Evolutionary conservation across 2,329 filamentous ascomycete genomes (phyloP), one percentile per base, ranked within the genome.

Genomic region (Arthroderma sp.): DNA sequence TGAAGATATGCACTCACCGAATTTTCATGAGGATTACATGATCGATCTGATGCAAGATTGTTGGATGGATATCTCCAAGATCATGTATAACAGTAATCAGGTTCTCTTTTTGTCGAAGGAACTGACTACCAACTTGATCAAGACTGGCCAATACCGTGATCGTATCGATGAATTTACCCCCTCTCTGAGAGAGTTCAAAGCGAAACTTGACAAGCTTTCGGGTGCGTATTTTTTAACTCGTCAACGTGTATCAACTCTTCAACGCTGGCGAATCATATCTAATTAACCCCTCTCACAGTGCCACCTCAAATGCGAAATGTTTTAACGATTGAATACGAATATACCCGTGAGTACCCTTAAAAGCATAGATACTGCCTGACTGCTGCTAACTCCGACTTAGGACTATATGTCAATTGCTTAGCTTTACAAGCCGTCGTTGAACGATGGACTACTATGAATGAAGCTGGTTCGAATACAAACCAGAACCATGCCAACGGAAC

Each of bases 401-500:
- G 74, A 13, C 63, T 96, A 54, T 97, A 97, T 68, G 81, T 96
- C 74, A 96, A 97, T 70, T 95, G 91, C 0, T 78, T 98, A 1
- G 91, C 91, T 1, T 76, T 98, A 1, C 93, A 98, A 73, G 93
- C 93, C 21, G 90, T 97, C 2, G 89, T 97, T 4, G 91, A 96
- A 71, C 83, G 91, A 60, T 95, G 88, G 72, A 91, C 89, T 5
- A 90, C 81, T 60, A 86, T 91, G 66, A 72, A 70, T 55, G 69
- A 73, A 58, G 47, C 47, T 33, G 47, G 47, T 51, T 51, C 47
- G 19, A 31, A 33, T 8, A 67, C 72, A 61, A 58, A 61, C 56
- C 54, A 62, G 63, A 58, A 67, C 4, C 66, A 70, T 58, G 62
- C 63, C 6, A 51, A 51, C 19, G 38, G 58, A 31, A 8, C 56